These are phyloP conservation scores for Salix arbutifolia DNA, from an alignment of 345 rosid genomes.

Conservation along the genomic window DNA sequence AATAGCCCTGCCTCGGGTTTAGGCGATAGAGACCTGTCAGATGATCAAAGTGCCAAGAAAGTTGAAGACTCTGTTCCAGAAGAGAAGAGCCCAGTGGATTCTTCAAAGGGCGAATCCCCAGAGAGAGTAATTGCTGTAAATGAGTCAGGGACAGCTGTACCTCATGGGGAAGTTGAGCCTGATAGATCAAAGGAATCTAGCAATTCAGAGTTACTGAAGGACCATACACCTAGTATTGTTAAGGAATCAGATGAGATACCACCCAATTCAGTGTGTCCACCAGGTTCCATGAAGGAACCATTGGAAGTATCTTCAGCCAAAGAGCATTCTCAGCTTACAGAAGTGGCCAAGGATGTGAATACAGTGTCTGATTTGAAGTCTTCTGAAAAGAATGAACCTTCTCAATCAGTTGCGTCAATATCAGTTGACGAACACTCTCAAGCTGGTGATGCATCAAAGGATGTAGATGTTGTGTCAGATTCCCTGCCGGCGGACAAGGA, in stretches of 20 bases:
- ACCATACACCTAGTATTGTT: conserved; percentile 18
- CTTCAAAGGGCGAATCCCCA: conserved; percentile 26
- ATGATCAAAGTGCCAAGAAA: conserved; percentile 29
- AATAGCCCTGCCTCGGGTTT: conserved; percentile 26
- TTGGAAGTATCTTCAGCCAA: conserved; percentile 24
- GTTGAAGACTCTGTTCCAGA: conserved; percentile 38
- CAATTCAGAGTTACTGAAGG: conserved; percentile 22
- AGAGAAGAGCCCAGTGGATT: conserved; percentile 37
- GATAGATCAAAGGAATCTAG: conserved; percentile 35
- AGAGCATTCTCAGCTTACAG: conserved; percentile 3
- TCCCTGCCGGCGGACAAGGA: conserved; percentile 33
- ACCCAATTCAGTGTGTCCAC: conserved; percentile 15
- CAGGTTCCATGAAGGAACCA: conserved; percentile 29
- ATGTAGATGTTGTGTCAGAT: conserved; percentile 37
- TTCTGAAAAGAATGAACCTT: conserved; percentile 5
- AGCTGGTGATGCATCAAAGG: conserved; percentile 34
- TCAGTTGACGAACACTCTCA: conserved; percentile 35
- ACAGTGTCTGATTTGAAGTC: conserved; percentile 3
- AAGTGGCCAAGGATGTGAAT: conserved; percentile 6
- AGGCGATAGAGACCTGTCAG: conserved; percentile 29
- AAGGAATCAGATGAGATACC: conserved; percentile 21
- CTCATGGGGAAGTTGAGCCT: conserved; percentile 32
- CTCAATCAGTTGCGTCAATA: not conserved
- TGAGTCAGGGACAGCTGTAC: conserved; percentile 13
- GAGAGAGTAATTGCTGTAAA: conserved; percentile 25